Evolutionary conservation across 164 flowering plant species (phyloP).

Genomic region (Kalanchoe fedtschenkoi): DNA sequence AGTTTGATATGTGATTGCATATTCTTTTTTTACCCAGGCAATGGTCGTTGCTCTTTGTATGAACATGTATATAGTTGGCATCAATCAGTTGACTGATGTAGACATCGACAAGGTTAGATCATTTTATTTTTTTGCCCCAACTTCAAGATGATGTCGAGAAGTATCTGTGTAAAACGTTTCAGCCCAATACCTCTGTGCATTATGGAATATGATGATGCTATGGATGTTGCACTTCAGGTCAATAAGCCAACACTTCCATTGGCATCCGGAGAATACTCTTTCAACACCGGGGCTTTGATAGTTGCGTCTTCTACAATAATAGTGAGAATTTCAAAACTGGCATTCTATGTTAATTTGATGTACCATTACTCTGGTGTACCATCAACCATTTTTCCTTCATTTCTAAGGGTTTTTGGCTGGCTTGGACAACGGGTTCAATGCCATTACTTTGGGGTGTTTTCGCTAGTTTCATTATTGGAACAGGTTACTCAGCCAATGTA

Average conservation of each 20-base stretch:
- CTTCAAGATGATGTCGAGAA: too few relatives aligned
- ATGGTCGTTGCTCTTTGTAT: not conserved
- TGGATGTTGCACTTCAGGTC: too few relatives aligned
- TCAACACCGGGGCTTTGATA: slow-evolving; percentile 32
- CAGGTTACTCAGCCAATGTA: slow-evolving; percentile 84
- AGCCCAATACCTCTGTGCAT: too few relatives aligned
- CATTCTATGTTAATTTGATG: too few relatives aligned
- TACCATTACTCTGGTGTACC: too few relatives aligned
- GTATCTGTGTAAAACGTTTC: too few relatives aligned
- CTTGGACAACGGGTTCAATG: slow-evolving; percentile 62
- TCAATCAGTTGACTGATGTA: not conserved
- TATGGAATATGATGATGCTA: too few relatives aligned
- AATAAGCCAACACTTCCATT: not conserved
- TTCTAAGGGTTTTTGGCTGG: slow-evolving; percentile 66
- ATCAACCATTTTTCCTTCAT: not conserved
- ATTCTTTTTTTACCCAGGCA: not conserved
- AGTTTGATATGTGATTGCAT: too few relatives aligned
- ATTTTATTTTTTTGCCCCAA: too few relatives aligned
- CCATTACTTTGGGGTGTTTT: slow-evolving; percentile 85
- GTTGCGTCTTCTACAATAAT: slow-evolving; percentile 51
- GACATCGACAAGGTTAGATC: not conserved
- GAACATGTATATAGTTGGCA: not conserved
- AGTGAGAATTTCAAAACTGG: too few relatives aligned
- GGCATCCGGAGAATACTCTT: not conserved
- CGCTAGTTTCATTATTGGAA: slow-evolving; percentile 75